Base-by-base conservation (phyloP, 768 basidiomycete genomes). In the Leucogyrophana mollusca region DNA sequence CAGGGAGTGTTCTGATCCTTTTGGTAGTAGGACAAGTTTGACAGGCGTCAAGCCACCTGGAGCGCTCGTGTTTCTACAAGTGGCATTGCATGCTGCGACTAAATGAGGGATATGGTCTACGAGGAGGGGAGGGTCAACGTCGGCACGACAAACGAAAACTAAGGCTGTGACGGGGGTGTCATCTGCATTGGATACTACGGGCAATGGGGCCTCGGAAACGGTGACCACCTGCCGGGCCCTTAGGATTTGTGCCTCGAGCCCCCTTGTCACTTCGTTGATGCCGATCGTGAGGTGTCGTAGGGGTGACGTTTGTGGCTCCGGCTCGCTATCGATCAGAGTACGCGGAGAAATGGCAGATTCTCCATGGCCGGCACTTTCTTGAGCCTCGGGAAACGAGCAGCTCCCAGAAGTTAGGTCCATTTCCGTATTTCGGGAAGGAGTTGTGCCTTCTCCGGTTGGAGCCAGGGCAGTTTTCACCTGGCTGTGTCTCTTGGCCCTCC, bases 191-290 rank as follows among this genome's bases (percentile, higher is more conserved):
- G 49, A 43, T 22, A 21, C 7, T 37, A 21, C 9, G 20, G n/a
- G 7, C 20, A 16, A 37, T 6, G 35, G 7, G 9, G 10, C 9
- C 14, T 21, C 18, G 10, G 43, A 20, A 3, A 37, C 11, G 34
- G 14, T 16, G 20, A 55, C 39, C 4, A 47, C 35, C 27, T 52
- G 47, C 55, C 62, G 60, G 53, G 52, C 42, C 54, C 62, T 45
- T 49, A 56, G 49, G 60, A 78, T 67, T 55, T 87, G 80, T 2
- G 39, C 52, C 62, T 94, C 91, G 10, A 94, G 72, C 22, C 72
- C 70, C 60, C 79, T 84, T 1, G 90, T 90, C 11, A 93, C 86
- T 56, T 80, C 71, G 56, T 93, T 94, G 50, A 93, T 84, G n/a
- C 91, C 91, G 38, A 83, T 58, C 9, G 71, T 61, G 25, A 85